Conservation (phyloP, 2,329 filamentous ascomycete genomes). For the Trichoderma cornu-damae region DNA sequence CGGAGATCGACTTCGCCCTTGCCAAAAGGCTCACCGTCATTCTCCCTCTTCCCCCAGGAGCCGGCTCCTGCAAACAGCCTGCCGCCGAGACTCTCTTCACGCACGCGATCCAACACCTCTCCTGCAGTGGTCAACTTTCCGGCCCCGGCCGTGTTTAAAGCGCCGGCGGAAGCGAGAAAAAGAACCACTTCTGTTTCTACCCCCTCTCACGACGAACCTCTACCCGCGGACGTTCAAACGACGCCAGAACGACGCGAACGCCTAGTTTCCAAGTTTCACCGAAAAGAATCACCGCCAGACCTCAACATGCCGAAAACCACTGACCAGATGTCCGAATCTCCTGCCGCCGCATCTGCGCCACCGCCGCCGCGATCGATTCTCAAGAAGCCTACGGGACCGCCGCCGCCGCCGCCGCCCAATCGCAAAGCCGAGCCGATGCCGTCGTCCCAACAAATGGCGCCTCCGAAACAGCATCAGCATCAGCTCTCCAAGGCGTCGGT, state of each 20-base stretch:
- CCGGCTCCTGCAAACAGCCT: constrained; percentile 22
- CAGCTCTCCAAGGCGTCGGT: neutral
- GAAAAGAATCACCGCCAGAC: constrained; percentile 4
- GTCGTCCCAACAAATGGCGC: neutral
- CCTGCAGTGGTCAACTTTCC: constrained; percentile 36
- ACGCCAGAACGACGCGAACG: constrained; percentile 2
- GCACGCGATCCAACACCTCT: constrained; percentile 50
- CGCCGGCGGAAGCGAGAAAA: neutral
- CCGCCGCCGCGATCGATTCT: constrained; percentile 4
- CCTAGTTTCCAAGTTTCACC: constrained; percentile 23
- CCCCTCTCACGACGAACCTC: neutral
- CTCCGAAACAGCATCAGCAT: neutral
- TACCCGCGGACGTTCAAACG: neutral
- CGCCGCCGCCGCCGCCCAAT: neutral
- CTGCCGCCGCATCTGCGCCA: neutral
- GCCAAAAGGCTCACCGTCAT: constrained; percentile 39
- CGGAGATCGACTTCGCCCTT: constrained; percentile 49
- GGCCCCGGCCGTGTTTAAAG: constrained; percentile 2
- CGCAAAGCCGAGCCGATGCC: neutral
- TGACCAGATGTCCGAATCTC: neutral
- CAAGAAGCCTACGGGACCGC: constrained; percentile 7
- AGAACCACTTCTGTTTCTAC: constrained; percentile 14
- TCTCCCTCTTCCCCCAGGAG: constrained; percentile 42
- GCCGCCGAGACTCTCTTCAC: constrained; percentile 35
- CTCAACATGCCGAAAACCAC: neutral